Evolutionary conservation across 805 yeast genomes (phyloP).

Genomic region (Sugiyamaella marilandica): DNA sequence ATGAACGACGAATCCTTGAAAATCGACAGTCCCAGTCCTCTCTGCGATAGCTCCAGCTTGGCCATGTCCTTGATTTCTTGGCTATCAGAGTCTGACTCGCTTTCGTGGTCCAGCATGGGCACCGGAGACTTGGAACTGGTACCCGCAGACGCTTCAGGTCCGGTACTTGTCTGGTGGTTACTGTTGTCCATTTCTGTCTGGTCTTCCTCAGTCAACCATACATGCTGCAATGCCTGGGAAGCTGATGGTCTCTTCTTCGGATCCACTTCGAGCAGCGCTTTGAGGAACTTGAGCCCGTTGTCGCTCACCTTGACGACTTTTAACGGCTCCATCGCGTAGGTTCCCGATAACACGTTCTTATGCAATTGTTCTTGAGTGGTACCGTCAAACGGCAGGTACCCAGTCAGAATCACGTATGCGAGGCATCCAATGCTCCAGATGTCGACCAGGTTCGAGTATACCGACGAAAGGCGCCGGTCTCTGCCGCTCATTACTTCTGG

Average conservation of each 20-base stretch:
- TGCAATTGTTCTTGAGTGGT: constrained; percentile 82
- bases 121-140: neutral
- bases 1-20: neutral
- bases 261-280: constrained; percentile 66
- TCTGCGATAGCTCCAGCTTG: constrained; percentile 19
- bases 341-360: constrained; percentile 69
- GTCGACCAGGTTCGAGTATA: constrained; percentile 84
- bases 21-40: constrained; percentile 4
- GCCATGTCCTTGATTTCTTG: constrained; percentile 27
- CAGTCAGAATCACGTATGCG: constrained; percentile 85
- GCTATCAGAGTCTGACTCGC: constrained; percentile 19
- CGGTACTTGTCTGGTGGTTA: neutral
- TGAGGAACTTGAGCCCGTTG: constrained; percentile 69
- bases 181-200: constrained; percentile 19
- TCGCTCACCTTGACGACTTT: constrained; percentile 59
- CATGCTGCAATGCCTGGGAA: constrained; percentile 65
- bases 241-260: constrained; percentile 74
- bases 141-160: neutral
- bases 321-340: constrained; percentile 50
- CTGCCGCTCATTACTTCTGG: constrained; percentile 73
- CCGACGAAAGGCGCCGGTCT: constrained; percentile 20
- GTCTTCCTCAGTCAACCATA: constrained; percentile 58
- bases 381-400: constrained; percentile 93
- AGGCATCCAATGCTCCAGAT: constrained; percentile 98
- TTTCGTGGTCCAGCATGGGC: constrained; percentile 5